Percentiles rank a stretch among this genome's conserved stretches.
These are phyloP conservation scores for Phytophthora quininea DNA, from an alignment of 352 stramenopile species.

Conservation along the genomic window DNA sequence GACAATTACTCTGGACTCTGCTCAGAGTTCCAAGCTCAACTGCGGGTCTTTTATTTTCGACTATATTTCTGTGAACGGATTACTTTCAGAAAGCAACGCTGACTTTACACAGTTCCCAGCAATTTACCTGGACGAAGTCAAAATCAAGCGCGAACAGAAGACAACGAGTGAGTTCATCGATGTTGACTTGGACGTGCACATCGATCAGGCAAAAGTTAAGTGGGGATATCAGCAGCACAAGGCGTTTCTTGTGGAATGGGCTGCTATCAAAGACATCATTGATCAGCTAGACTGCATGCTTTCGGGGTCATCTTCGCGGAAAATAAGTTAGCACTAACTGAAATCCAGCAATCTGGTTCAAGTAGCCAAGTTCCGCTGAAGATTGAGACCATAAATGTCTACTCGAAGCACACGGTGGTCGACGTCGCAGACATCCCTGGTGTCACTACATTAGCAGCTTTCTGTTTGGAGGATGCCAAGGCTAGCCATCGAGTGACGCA, in stretches of 20 bases:
- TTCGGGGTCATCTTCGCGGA: slow-evolving; percentile 21
- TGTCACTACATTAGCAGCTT: slow-evolving; percentile 18
- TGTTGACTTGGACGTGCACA: slow-evolving; percentile 33
- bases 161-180: slow-evolving; percentile 26
- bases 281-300: slow-evolving; percentile 50
- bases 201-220: slow-evolving; percentile 33
- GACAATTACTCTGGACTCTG: slow-evolving; percentile 9
- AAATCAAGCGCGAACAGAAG: slow-evolving; percentile 35
- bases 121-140: slow-evolving; percentile 32
- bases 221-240: slow-evolving; percentile 44
- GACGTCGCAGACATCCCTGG: slow-evolving; percentile 35
- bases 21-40: slow-evolving; percentile 13
- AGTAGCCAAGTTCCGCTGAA: slow-evolving; percentile 19
- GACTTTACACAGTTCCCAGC: slow-evolving; percentile 17
- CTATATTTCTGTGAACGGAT: slow-evolving; percentile 31
- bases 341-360: background rate
- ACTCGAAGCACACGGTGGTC: slow-evolving; percentile 31
- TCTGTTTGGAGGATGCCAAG: slow-evolving; percentile 34
- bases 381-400: slow-evolving; percentile 31
- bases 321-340: background rate
- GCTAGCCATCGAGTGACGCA: slow-evolving; percentile 33
- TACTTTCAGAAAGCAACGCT: slow-evolving; percentile 11
- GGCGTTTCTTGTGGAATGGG: slow-evolving; percentile 38
- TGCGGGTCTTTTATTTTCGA: slow-evolving; percentile 16
- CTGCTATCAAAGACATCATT: slow-evolving; percentile 29